phyloP scores from a whole-genome alignment of 441 rosid genomes.

The Eruca vesicaria region DNA sequence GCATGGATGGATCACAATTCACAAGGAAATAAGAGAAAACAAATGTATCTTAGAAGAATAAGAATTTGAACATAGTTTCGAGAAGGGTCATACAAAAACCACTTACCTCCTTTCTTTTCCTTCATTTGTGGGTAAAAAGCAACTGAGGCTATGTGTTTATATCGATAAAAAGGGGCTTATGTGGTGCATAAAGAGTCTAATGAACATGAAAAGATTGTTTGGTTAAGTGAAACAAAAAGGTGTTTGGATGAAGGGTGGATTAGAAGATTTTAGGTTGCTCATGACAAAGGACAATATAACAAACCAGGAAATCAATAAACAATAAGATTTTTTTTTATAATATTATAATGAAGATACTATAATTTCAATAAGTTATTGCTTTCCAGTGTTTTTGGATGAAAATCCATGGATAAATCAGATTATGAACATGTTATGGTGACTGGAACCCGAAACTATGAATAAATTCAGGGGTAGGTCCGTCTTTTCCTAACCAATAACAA shows the following conservation, averaged over 20 bases:
- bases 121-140: conserved; percentile 14
- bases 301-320: not conserved
- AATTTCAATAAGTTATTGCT: not conserved
- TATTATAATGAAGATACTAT: not conserved
- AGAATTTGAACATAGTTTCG: conserved; percentile 7
- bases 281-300: conserved; percentile 28
- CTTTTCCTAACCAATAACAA: not conserved
- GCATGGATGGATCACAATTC: not conserved
- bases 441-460: not conserved
- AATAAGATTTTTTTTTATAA: not conserved
- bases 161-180: conserved; percentile 1
- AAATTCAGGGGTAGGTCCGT: not conserved
- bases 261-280: conserved; percentile 33
- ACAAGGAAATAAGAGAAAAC: not conserved
- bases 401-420: not conserved
- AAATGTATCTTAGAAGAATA: conserved; percentile 1
- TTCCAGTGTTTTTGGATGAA: too few relatives aligned
- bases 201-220: conserved; percentile 35
- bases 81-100: conserved; percentile 17
- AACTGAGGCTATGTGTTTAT: conserved; percentile 4
- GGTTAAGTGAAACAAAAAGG: conserved; percentile 31
- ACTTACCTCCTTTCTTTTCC: conserved; percentile 19
- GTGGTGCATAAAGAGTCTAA: conserved; percentile 24
- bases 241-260: conserved; percentile 32
- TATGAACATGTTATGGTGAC: not conserved